Evolutionary conservation across 2,329 filamentous ascomycete species (phyloP).

Genomic region (Cercospora nicotianae): DNA sequence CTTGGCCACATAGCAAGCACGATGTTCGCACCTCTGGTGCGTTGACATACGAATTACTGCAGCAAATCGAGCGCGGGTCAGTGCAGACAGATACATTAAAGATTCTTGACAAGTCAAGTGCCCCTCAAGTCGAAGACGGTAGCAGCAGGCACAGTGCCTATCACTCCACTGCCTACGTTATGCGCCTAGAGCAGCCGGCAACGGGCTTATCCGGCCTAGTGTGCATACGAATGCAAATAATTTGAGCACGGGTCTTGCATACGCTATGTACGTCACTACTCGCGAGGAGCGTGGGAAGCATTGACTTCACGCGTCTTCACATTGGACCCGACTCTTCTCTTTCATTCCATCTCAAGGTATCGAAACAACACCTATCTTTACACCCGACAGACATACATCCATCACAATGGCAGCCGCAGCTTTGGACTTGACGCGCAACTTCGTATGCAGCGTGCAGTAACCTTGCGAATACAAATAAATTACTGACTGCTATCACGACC

Average conservation of each 20-base stretch:
- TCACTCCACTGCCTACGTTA: no score
- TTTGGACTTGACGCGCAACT: constrained; percentile 19
- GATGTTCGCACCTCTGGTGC: no score
- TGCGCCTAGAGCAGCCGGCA: neutral
- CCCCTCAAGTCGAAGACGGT: no score
- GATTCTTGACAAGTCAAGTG: no score
- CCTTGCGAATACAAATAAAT: neutral
- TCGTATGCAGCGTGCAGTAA: neutral
- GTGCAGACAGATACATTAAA: no score
- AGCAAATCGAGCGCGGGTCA: no score
- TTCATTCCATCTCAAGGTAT: neutral
- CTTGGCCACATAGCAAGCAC: no score
- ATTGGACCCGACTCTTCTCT: neutral
- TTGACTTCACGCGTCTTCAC: neutral
- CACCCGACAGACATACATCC: neutral
- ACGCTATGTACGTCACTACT: neutral
- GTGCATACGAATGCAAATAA: neutral
- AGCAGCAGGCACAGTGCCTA: no score
- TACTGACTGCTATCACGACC: neutral
- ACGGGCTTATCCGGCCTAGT: neutral
- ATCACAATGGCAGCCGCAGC: constrained; percentile 17
- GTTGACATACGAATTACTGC: no score
- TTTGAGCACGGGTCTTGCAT: neutral
- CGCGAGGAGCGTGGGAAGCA: neutral
- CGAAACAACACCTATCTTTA: neutral